These are phyloP conservation scores for Pulicaria dysenterica DNA, from an alignment of 129 eudicot genomes.

Conservation along the genomic window DNA sequence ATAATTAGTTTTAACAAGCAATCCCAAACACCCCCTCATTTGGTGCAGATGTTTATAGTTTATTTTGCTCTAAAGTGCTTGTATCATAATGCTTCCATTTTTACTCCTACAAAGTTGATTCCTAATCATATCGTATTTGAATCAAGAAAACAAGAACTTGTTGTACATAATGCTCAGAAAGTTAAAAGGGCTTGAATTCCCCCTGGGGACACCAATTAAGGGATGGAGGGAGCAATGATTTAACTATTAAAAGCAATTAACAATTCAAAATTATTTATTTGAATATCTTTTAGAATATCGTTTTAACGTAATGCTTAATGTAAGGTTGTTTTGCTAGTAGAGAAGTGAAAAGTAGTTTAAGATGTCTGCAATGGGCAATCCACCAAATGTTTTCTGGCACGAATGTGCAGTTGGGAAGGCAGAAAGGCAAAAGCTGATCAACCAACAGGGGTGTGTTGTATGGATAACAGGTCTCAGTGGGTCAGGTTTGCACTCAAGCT, in stretches of 20 bases:
- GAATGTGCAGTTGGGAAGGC: slow-evolving; percentile 72
- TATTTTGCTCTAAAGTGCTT: neutral
- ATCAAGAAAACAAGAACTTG: slow-evolving; percentile 4
- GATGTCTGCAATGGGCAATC: slow-evolving; percentile 72
- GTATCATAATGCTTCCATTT: no score
- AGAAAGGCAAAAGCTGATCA: slow-evolving; percentile 84
- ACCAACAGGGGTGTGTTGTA: slow-evolving; percentile 93
- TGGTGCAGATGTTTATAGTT: slow-evolving; percentile 5
- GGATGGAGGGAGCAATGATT: no score
- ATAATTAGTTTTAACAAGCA: no score
- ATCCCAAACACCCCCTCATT: neutral
- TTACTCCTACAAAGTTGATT: no score
- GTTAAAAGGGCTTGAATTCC: no score
- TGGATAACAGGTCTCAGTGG: slow-evolving; percentile 99
- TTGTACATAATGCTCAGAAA: neutral
- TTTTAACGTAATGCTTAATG: slow-evolving; percentile 4
- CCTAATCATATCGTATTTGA: neutral
- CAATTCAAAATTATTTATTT: neutral
- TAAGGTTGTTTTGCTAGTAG: slow-evolving; percentile 27
- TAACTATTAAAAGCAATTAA: neutral
- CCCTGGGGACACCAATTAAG: neutral
- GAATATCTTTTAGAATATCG: slow-evolving; percentile 10
- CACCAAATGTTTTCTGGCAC: slow-evolving; percentile 90
- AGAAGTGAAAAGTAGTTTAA: slow-evolving; percentile 22
- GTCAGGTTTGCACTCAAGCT: slow-evolving; percentile 57